Evolutionary conservation across 2,329 filamentous ascomycete genomes (phyloP).

Genomic region (Sarocladium kiliense): DNA sequence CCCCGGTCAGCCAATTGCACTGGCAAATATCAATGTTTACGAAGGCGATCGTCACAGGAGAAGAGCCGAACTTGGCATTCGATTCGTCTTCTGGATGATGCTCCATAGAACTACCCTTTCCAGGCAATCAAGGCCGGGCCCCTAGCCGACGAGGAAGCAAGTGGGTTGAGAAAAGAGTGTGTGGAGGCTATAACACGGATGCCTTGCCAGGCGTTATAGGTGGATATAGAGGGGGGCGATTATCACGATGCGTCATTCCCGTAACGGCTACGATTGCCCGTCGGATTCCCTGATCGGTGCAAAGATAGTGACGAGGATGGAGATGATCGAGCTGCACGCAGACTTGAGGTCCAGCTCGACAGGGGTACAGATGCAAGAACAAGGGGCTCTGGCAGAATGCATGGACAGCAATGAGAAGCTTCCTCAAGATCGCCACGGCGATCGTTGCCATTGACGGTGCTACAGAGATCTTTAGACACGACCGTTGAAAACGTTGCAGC

Average conservation of each 20-base stretch:
- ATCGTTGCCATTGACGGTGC: background rate
- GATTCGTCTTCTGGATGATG: background rate
- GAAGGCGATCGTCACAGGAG: constrained; percentile 1
- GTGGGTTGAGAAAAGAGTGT: background rate
- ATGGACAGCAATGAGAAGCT: background rate
- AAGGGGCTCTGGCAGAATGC: background rate
- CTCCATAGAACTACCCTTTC: background rate
- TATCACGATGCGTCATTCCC: constrained; percentile 8
- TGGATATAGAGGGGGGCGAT: constrained; percentile 2
- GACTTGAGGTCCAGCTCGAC: constrained; percentile 4
- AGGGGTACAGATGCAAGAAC: constrained; percentile 4
- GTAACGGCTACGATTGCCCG: background rate
- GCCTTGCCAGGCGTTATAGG: background rate
- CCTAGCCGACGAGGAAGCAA: background rate
- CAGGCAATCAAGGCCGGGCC: background rate
- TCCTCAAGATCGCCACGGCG: background rate
- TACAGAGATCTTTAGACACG: background rate
- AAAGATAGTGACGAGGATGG: background rate
- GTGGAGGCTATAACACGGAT: constrained; percentile 3
- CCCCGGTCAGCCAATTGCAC: constrained; percentile 2
- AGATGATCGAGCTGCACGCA: background rate
- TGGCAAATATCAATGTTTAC: background rate
- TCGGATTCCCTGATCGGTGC: constrained; percentile 3
- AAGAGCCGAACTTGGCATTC: constrained; percentile 7
- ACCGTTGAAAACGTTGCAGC: background rate